Evolutionary conservation across 495 filamentous ascomycete genomes (phyloP), one percentile per base, ranked within the genome.

Genomic region (Penicillium alfredii): DNA sequence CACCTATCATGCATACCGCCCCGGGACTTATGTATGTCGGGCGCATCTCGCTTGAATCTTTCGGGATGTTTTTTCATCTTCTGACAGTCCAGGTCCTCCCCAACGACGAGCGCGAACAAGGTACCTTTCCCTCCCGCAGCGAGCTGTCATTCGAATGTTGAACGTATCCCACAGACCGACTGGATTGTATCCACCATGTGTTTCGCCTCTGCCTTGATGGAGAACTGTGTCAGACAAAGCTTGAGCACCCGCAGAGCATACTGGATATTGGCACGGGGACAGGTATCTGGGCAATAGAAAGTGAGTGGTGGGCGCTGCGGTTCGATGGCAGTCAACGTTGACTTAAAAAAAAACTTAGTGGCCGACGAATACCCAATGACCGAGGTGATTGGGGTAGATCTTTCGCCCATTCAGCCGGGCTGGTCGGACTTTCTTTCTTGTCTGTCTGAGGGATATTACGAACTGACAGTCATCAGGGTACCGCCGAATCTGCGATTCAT

Each of bases 281-380:
- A 4, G 76, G 77, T 5, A 60, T 73, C 3, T 78, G 75, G 73
- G 60, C 70, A 9, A 71, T 76, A 13, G 67, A 72, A 14, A 19
- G 48, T 47, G 11, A 23, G 32, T 6, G 20, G 15, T 19, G n/a
- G 10, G 23, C 4, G n/a, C 7, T n/a, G n/a, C n/a, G n/a, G n/a
- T n/a, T n/a, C n/a, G n/a, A n/a, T n/a, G n/a, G n/a, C n/a, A n/a
- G n/a, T n/a, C n/a, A n/a, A n/a, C n/a, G n/a, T n/a, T n/a, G n/a
- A n/a, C n/a, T n/a, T n/a, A n/a, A n/a, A n/a, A n/a, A n/a, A n/a
- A n/a, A n/a, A n/a, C n/a, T 3, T 12, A 51, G 47, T 46, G 2
- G 47, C 42, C 13, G 47, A 51, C 19, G 20, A 42, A 19, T 46
- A 35, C 12, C 49, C 50, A 4, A 39, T 38, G 1, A 43, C 47